phyloP scores from a whole-genome alignment of 2,329 filamentous ascomycete species.

The Fusarium pseudonygamai region DNA sequence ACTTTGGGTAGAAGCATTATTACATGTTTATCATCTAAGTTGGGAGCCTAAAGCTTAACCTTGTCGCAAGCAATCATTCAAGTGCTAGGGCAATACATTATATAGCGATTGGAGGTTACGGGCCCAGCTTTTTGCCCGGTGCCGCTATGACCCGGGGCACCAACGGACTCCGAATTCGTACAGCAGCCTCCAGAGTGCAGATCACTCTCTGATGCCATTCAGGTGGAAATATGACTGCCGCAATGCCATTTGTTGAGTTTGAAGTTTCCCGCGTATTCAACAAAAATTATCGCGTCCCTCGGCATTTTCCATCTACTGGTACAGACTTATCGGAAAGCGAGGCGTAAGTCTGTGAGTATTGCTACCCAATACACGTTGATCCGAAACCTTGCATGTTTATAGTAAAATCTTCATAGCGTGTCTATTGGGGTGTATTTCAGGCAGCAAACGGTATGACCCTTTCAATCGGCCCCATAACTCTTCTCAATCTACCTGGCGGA shows the following conservation, averaged over 20 bases:
- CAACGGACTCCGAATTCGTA: neutral
- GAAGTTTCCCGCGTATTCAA: neutral
- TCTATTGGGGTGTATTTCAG: no score
- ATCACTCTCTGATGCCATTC: neutral
- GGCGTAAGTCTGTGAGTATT: neutral
- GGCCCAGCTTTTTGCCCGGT: neutral
- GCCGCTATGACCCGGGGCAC: neutral
- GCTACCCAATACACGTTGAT: no score
- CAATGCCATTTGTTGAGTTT: neutral
- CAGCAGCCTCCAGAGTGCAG: neutral
- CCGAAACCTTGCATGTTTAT: no score
- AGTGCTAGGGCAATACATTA: no score
- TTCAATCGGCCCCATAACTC: no score
- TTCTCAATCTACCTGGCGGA: no score
- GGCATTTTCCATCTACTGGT: no score
- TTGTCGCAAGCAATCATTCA: neutral
- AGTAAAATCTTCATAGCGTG: accelerated
- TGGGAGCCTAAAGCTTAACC: neutral
- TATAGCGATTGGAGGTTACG: neutral
- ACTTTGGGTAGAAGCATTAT: neutral
- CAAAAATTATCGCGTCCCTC: no score
- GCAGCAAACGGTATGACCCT: no score
- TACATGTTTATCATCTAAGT: neutral
- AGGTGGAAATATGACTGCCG: accelerated
- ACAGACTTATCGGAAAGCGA: no score